These are phyloP conservation scores for Gossypium rotundifolium DNA, from an alignment of 345 rosid genomes.

Conservation along the genomic window DNA sequence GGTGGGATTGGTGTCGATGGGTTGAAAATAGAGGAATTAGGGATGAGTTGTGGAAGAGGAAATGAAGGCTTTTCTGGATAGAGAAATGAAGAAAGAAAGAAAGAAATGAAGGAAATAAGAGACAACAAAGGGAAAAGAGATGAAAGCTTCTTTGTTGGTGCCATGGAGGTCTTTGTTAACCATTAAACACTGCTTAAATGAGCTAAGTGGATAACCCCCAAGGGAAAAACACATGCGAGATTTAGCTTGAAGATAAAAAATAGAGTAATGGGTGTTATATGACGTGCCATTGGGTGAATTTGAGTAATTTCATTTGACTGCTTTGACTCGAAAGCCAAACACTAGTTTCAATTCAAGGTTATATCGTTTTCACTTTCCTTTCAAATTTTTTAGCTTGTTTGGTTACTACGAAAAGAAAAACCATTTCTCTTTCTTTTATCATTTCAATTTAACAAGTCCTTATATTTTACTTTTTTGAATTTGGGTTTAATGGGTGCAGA, in stretches of 20 bases:
- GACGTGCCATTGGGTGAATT: not conserved
- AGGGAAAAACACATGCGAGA: not conserved
- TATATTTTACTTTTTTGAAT: too few relatives aligned
- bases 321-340: too few relatives aligned
- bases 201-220: not conserved
- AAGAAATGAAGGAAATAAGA: slow-evolving; percentile 55
- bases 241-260: not conserved
- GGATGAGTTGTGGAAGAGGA: slow-evolving; percentile 31
- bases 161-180: slow-evolving; percentile 19
- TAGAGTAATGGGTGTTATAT: not conserved
- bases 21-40: slow-evolving; percentile 3
- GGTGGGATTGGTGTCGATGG: not conserved
- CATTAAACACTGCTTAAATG: not conserved
- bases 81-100: slow-evolving; percentile 45
- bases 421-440: too few relatives aligned
- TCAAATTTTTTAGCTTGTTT: too few relatives aligned
- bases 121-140: slow-evolving; percentile 51
- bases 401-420: too few relatives aligned
- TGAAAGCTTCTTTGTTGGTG: slow-evolving; percentile 31
- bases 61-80: slow-evolving; percentile 32
- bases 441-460: too few relatives aligned
- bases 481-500: too few relatives aligned
- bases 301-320: too few relatives aligned
- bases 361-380: too few relatives aligned
- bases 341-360: too few relatives aligned